Base-by-base conservation (phyloP, 2,329 filamentous ascomycete genomes). In the Chaetomiaceae sp. region DNA sequence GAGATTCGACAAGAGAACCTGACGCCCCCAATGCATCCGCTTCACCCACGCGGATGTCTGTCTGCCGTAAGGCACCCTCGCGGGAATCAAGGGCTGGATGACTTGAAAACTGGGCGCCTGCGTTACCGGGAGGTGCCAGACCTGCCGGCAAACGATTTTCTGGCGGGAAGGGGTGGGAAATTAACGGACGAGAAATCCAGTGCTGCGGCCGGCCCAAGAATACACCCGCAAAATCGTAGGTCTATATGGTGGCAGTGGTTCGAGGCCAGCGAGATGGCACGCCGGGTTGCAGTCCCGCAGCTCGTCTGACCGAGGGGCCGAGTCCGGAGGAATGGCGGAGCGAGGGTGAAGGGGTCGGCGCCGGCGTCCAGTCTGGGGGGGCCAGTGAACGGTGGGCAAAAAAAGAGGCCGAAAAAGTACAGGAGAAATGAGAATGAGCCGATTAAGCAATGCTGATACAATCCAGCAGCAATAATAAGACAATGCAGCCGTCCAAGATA, bases 311-410 rank as follows among this genome's bases (percentile, higher is more conserved):
- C 43, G 51, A 56, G 40, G 27, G 45, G 37, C 54, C 54, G 50
- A 53, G 47, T 48, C 50, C 50, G 54, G 54, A 53, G 50, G 30
- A 23, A 49, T 18, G 36, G 45, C 27, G 41, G 50, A 53, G 40
- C 45, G 18, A 38, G 42, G 21, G 36, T 36, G 38, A 37, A n/a
- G 5, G 25, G 9, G 25, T 9, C 25, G 25, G 14, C 14, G 48
- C 45, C 11, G 34, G 37, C 23, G 16, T n/a, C n/a, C n/a, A 21
- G 27, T 36, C 34, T 14, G n/a, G 27, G 1, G 30, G 29, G 34
- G 8, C 6, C 6, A 11, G 36, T 27, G 38, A 5, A 27, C 4
- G 20, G 29, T 14, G 21, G 21, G 43, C 20, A 37, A 38, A 42
- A 42, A 25, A 18, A 42, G 20, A 25, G 36, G 33, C 27, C 23